Base-by-base conservation (phyloP, 176 grass and related monocot species). In the Oryza brachyantha region DNA sequence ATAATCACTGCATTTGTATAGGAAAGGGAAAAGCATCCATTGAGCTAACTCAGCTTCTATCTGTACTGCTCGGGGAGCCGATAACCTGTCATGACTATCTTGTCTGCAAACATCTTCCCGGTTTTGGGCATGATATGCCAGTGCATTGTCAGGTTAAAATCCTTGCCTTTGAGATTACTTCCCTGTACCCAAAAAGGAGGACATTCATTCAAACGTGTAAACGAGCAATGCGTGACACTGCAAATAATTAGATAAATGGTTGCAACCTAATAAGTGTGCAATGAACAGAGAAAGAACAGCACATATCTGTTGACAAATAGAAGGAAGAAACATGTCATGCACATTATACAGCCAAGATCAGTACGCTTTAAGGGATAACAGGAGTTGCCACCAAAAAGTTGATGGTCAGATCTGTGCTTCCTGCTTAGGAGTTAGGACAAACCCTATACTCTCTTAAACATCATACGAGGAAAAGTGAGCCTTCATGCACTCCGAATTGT, bases 91-190 rank as follows among this genome's bases (percentile, higher is more conserved):
- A 99, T 87, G 24, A 99, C 96, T 54, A 99, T 95, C 90, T 99
- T 99, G 81, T 99, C 92, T 60, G 96, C 90, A 70, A 95, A 91
- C 96, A 99, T 99, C 83, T 95, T 99, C 64, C 90, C 96, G 11
- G 96, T 93, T 85, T 99, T 95, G 4, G 96, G 92, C 96, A 99
- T 99, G 43, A 99, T 89, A 45, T 99, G 96, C 96, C 96, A 99
- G 75, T 99, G 96, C 88, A 99, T 88, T 5, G 96, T 99, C 88
- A 99, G 74, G 72, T 99, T 99, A 43, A 91, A 99, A 37, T 95
- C 96, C 72, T 91, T 99, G 37, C 92, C 88, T 55, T 89, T 93
- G 36, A 99, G 77, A 80, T 99, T 91, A 88, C 92, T 93, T 80
- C 96, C 96, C 96, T 99, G 67, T 68, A 87, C 19, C 21, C 3